These are phyloP conservation scores for Phytophthora pluvialis DNA, from an alignment of 352 stramenopile genomes.

Conservation along the genomic window DNA sequence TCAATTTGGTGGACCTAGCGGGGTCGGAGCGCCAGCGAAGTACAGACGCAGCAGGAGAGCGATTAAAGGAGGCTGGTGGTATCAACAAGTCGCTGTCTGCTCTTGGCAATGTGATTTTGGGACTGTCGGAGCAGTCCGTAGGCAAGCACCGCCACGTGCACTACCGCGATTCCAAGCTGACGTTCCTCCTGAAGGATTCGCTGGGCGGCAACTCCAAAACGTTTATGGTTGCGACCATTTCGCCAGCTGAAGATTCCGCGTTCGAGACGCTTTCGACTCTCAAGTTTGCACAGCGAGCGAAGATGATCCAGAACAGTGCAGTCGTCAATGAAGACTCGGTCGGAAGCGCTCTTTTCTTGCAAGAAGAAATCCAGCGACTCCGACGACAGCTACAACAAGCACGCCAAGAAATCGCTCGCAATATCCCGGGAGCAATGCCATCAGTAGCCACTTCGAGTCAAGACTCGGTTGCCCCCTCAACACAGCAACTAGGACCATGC, in stretches of 20 bases:
- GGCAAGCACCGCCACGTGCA: conserved; percentile 86
- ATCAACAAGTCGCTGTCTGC: conserved; percentile 98
- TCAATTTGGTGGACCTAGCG: conserved; percentile 98
- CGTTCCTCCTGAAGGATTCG: conserved; percentile 86
- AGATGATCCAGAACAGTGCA: conserved; percentile 87
- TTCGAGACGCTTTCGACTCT: conserved; percentile 87
- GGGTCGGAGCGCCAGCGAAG: conserved; percentile 97
- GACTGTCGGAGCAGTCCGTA: conserved; percentile 79
- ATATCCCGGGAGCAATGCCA: conserved; percentile 14
- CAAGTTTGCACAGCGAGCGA: conserved; percentile 86
- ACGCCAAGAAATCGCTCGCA: conserved; percentile 37
- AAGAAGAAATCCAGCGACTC: conserved; percentile 77
- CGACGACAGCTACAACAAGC: conserved; percentile 65
- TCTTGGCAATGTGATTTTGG: conserved; percentile 95
- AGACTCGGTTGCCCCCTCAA: conserved; percentile 11
- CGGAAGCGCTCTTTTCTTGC: conserved; percentile 63
- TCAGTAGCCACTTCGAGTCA: conserved; percentile 21
- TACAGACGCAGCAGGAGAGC: conserved; percentile 94
- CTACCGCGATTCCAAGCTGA: conserved; percentile 89
- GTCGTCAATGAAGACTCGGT: conserved; percentile 85
- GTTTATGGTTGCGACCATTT: conserved; percentile 87
- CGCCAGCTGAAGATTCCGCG: conserved; percentile 84
- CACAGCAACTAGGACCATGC: conserved; percentile 17
- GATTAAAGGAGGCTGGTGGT: conserved; percentile 96
- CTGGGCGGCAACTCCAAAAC: conserved; percentile 89